Base-by-base conservation (phyloP, 148 eudicot genomes). In the Rhododendron molle region DNA sequence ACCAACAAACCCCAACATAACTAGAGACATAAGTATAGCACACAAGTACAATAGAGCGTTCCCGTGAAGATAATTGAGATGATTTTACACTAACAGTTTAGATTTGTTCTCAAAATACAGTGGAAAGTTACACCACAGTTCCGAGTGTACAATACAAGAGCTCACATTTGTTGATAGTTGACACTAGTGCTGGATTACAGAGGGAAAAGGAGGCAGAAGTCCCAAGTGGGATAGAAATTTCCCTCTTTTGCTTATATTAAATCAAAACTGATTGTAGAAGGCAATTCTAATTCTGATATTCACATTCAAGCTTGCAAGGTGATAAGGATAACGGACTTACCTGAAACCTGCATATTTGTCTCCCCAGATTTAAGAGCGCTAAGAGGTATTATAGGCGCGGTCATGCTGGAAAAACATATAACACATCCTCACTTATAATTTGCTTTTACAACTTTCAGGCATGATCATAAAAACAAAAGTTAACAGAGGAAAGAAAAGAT, bases 351-450 rank as follows among this genome's bases (percentile, higher is more conserved):
- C 92, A 94, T 34, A 92, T 93, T 82, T 85, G 99, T 84, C 89
- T 94, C 98, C 83, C 98, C 98, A 82, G 20, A 88, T 85, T 91
- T 58, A 80, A 95, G 98, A 84, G 98, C 98, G 81, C 92, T 89
- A 38, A 90, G 54, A 67, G 99, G 95, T 87, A 97, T 95, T 60
- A 86, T 36, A 73, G 99, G 99, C 54, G 99, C 98, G 83, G 99
- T 97, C 99, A 97, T 97, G 87, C 99, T 97, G 93, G 89, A 58
- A 83, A 87, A 50, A 71, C 38, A 81, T 43, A 50, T 40, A 84
- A 49, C 84, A 85, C 13, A 52, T 67, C 43, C 69, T 86, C 76
- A n/a, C 67, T 73, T 72, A 44, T 26, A 60, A 81, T 36, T 11
- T 28, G 47, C 20, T 72, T 67, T 4, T 9, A 58, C 6, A 3